These are phyloP conservation scores for Gracilaria vermiculophylla DNA, from an alignment of 23 red algal species.

Conservation along the genomic window DNA sequence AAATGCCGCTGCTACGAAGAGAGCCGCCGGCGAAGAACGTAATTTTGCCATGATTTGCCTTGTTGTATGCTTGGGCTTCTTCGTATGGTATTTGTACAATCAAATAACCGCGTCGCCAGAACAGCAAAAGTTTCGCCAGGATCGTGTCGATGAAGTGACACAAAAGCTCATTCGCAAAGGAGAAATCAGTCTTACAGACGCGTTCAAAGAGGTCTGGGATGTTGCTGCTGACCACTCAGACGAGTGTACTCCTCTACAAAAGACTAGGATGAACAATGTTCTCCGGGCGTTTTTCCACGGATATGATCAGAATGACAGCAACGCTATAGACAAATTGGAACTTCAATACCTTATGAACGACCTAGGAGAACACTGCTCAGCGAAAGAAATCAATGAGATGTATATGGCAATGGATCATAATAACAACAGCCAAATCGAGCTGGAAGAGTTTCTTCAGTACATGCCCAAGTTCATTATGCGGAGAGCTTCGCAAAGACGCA, in stretches of 20 bases:
- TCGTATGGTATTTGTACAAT: slow-evolving; percentile 51
- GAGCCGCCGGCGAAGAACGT: slow-evolving; percentile 38
- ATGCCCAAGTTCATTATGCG: slow-evolving; percentile 63
- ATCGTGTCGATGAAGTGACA: slow-evolving; percentile 13
- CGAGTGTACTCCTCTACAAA: slow-evolving; percentile 44
- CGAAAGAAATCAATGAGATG: slow-evolving; percentile 42
- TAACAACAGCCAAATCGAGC: slow-evolving; percentile 20
- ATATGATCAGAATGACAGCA: slow-evolving; percentile 48
- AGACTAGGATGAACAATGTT: slow-evolving; percentile 10
- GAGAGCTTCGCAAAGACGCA: not conserved
- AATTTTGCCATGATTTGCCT: slow-evolving; percentile 50
- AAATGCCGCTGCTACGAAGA: not conserved
- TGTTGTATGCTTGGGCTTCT: slow-evolving; percentile 51
- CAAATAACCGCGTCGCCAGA: slow-evolving; percentile 28
- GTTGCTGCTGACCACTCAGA: not conserved
- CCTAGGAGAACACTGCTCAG: slow-evolving; percentile 45
- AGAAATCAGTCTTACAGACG: slow-evolving; percentile 49
- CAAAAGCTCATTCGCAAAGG: slow-evolving; percentile 25
- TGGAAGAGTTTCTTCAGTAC: slow-evolving; percentile 58
- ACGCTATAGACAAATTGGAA: slow-evolving; percentile 43
- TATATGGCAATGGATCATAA: slow-evolving; percentile 55
- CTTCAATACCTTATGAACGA: slow-evolving; percentile 66
- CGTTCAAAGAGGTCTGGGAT: slow-evolving; percentile 41
- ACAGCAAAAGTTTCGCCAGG: slow-evolving; percentile 7
- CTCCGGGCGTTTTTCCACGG: slow-evolving; percentile 57